These are phyloP conservation scores for Yamadazyma diddensiae DNA, from an alignment of 1,139 yeast species.

Conservation along the genomic window DNA sequence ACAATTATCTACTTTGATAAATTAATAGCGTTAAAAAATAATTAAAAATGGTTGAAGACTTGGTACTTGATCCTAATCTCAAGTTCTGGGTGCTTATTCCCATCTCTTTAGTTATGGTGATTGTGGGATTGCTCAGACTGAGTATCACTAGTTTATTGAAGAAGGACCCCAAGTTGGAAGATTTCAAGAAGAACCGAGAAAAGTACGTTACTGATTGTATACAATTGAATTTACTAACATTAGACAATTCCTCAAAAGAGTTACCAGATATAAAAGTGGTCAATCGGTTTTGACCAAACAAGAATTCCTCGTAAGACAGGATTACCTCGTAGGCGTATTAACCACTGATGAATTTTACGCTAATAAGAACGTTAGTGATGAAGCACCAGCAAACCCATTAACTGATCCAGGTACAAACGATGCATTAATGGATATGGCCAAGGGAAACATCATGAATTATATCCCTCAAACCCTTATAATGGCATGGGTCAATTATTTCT, in stretches of 20 bases:
- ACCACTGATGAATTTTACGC: conserved; percentile 51
- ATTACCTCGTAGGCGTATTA: conserved; percentile 42
- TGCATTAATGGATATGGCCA: conserved; percentile 74
- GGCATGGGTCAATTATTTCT: conserved; percentile 96
- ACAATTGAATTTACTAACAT: conserved; percentile 5
- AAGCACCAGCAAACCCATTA: conserved; percentile 57
- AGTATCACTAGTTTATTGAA: conserved; percentile 60
- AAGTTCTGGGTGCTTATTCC: conserved; percentile 92
- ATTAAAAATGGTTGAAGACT: conserved; percentile 7
- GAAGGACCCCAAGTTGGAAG: conserved; percentile 55
- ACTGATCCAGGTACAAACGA: conserved; percentile 72
- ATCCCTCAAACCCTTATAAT: conserved; percentile 90
- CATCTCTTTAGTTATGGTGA: conserved; percentile 83
- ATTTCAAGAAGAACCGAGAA: conserved; percentile 57
- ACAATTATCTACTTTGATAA: too few relatives aligned
- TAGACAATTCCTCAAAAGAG: conserved; percentile 54
- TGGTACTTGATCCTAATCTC: conserved; percentile 72
- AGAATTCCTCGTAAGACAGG: conserved; percentile 51
- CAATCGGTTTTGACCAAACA: conserved; percentile 39
- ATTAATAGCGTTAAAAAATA: too few relatives aligned
- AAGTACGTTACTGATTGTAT: conserved; percentile 28
- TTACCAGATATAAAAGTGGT: conserved; percentile 51
- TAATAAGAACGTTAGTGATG: conserved; percentile 41
- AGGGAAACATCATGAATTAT: conserved; percentile 76
- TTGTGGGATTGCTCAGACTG: conserved; percentile 81